Conservation (phyloP, 2,329 filamentous ascomycete species). For the Trichothecium roseum region DNA sequence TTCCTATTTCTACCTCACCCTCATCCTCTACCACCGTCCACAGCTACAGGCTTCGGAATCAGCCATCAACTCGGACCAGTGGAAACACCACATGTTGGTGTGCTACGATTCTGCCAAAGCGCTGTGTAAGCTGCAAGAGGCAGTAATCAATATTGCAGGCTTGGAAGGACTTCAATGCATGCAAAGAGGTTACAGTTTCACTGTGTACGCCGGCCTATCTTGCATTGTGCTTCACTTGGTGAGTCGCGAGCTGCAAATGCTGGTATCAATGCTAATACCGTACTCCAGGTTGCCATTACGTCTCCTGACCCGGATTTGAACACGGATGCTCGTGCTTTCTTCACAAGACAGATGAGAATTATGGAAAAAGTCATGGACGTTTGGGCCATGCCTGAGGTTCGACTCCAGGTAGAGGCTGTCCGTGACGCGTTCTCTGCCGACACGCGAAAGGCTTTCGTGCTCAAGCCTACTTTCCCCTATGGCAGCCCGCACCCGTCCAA, state of each 20-base stretch:
- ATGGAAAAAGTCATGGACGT: slow-evolving; percentile 73
- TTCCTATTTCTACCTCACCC: slow-evolving; percentile 74
- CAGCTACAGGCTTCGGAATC: slow-evolving; percentile 73
- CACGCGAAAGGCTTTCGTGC: slow-evolving; percentile 70
- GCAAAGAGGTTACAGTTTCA: slow-evolving; percentile 90
- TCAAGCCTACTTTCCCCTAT: slow-evolving; percentile 81
- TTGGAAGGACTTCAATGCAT: slow-evolving; percentile 78
- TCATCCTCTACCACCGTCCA: slow-evolving; percentile 81
- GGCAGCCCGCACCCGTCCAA: slow-evolving; percentile 62
- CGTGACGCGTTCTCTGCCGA: slow-evolving; percentile 88
- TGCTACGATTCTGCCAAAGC: slow-evolving; percentile 79
- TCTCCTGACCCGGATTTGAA: slow-evolving; percentile 87
- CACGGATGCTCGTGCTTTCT: slow-evolving; percentile 75
- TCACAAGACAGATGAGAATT: slow-evolving; percentile 88
- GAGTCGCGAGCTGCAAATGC: slow-evolving; percentile 27
- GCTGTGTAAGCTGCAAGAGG: slow-evolving; percentile 80
- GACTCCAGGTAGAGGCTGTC: slow-evolving; percentile 80
- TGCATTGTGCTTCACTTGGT: slow-evolving; percentile 92
- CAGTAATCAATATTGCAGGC: slow-evolving; percentile 65
- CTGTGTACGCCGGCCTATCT: slow-evolving; percentile 83
- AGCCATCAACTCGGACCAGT: slow-evolving; percentile 57
- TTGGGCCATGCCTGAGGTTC: slow-evolving; percentile 84
- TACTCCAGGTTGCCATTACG: slow-evolving; percentile 71
- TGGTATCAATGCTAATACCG: slow-evolving; percentile 9
- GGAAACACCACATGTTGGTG: slow-evolving; percentile 80